Conservation (phyloP, 75 land plant genomes). For the Cupressus sempervirens region DNA sequence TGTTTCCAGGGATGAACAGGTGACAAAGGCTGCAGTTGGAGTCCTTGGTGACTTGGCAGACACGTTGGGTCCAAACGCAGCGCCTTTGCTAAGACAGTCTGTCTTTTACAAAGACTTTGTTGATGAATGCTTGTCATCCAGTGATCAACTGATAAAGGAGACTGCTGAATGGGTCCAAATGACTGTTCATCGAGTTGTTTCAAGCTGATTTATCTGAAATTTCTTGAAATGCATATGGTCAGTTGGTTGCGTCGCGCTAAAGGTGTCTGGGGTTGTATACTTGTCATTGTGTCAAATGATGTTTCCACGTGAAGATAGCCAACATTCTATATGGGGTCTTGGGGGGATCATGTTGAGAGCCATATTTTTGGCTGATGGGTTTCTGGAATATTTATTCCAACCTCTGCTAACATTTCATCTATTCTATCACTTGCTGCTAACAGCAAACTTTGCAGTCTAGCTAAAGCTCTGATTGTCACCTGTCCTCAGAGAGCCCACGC, state of each 20-base stretch:
- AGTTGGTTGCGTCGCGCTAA: not conserved
- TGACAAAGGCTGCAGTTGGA: constrained; percentile 79
- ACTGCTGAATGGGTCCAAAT: constrained; percentile 92
- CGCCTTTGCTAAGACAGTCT: constrained; percentile 66
- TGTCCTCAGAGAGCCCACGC: not conserved
- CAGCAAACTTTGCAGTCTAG: not conserved
- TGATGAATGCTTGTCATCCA: constrained; percentile 83
- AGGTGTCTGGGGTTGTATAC: constrained; percentile 4
- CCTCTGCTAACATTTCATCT: constrained; percentile 8
- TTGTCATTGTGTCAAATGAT: constrained; percentile 3
- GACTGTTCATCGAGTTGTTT: constrained; percentile 62
- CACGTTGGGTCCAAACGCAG: constrained; percentile 68
- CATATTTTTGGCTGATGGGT: not conserved
- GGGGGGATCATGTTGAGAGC: not conserved
- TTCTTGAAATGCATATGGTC: constrained; percentile 2
- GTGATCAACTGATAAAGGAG: constrained; percentile 81
- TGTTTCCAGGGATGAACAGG: constrained; percentile 1
- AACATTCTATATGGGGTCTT: not conserved
- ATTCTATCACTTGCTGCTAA: not conserved
- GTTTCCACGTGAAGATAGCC: not conserved
- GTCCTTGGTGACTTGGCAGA: constrained; percentile 92
- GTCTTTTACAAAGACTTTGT: constrained; percentile 78
- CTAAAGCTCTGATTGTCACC: not conserved
- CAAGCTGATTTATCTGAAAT: constrained; percentile 33
- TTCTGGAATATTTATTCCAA: not conserved